Percentiles rank a stretch among this genome's conserved stretches.
phyloP scores from a whole-genome alignment of 2,329 filamentous ascomycete genomes.

The Neodidymelliopsis sp. region DNA sequence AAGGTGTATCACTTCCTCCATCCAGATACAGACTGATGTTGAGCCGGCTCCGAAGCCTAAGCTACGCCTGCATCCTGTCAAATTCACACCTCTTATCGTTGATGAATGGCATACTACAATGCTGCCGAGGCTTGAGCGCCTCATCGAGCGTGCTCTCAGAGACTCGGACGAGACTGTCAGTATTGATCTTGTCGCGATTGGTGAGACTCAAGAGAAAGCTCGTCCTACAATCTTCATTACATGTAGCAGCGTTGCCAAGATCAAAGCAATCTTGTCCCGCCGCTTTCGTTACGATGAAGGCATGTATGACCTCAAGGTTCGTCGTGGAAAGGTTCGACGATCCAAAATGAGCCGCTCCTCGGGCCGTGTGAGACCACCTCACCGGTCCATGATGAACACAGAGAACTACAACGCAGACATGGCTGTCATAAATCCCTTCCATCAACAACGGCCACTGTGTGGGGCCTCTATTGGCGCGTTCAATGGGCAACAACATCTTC shows the following conservation, averaged over 20 bases:
- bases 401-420: conserved; percentile 47
- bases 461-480: conserved; percentile 95
- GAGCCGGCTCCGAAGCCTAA: conserved; percentile 41
- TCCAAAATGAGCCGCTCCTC: conserved; percentile 59
- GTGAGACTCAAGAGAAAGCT: conserved; percentile 70
- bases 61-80: conserved; percentile 52
- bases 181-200: conserved; percentile 78
- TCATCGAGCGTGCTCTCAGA: conserved; percentile 73
- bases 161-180: conserved; percentile 79
- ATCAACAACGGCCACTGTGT: conserved; percentile 79
- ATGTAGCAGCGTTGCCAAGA: conserved; percentile 76
- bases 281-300: conserved; percentile 73
- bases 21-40: conserved; percentile 45
- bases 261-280: conserved; percentile 74
- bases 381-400: conserved; percentile 52
- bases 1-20: conserved; percentile 38
- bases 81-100: conserved; percentile 68
- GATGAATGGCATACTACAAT: conserved; percentile 75
- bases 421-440: conserved; percentile 71
- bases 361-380: conserved; percentile 41
- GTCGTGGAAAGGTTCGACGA: conserved; percentile 71
- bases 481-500: conserved; percentile 82
- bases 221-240: conserved; percentile 78
- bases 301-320: conserved; percentile 73
- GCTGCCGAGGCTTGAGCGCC: conserved; percentile 76